These are phyloP conservation scores for Silene noctiflora DNA, from an alignment of 179 eudicot genomes.

Conservation along the genomic window DNA sequence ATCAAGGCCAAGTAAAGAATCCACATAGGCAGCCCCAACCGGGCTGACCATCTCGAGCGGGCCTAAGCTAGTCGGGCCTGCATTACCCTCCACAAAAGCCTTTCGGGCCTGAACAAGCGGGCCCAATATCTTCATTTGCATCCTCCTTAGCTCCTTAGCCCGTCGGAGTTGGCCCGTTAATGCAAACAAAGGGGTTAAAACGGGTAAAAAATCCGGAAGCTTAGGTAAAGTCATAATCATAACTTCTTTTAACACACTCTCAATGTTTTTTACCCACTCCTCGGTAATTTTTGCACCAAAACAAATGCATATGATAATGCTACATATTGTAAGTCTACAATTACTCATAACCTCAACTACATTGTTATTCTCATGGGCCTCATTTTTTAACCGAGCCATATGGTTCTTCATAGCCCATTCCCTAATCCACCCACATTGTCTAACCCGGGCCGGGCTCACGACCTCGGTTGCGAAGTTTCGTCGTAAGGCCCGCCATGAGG, in stretches of 20 bases:
- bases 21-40: constrained; percentile 79
- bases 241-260: constrained; percentile 70
- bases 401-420: constrained; percentile 72
- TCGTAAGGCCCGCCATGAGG: constrained; percentile 66
- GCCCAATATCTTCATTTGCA: constrained; percentile 57
- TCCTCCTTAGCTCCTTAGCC: constrained; percentile 59
- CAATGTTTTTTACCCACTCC: constrained; percentile 46
- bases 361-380: constrained; percentile 28
- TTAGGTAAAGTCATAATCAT: constrained; percentile 77
- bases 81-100: constrained; percentile 53
- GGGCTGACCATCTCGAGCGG: constrained; percentile 76
- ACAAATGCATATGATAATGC: constrained; percentile 74
- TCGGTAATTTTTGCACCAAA: constrained; percentile 80
- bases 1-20: constrained; percentile 56
- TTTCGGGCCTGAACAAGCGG: constrained; percentile 61
- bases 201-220: constrained; percentile 85
- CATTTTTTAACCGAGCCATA: constrained; percentile 42
- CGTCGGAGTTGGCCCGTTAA: constrained; percentile 43
- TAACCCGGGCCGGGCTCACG: constrained; percentile 61
- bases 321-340: constrained; percentile 69
- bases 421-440: constrained; percentile 71
- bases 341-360: constrained; percentile 79
- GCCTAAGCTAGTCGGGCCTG: constrained; percentile 23
- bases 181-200: constrained; percentile 54
- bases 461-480: constrained; percentile 74